These are phyloP conservation scores for Colletotrichum coccodes DNA, from an alignment of 2,329 filamentous ascomycete genomes.

Conservation along the genomic window DNA sequence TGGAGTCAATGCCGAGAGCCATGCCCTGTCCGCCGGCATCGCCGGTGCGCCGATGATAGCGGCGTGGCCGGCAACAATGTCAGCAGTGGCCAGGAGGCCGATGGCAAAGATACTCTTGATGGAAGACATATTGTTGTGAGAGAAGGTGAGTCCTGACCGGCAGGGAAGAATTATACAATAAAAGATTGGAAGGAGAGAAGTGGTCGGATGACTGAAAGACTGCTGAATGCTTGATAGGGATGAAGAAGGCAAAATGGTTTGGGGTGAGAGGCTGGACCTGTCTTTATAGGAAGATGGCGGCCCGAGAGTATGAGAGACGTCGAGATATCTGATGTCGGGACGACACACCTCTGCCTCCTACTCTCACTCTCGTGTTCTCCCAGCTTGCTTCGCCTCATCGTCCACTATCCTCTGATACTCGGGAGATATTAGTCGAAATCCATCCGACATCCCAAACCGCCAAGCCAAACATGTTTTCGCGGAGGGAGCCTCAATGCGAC, in stretches of 20 bases:
- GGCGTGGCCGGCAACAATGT: slow-evolving; percentile 69
- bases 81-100: slow-evolving; percentile 61
- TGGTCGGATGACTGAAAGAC: slow-evolving; percentile 9
- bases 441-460: slow-evolving; percentile 20
- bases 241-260: neutral
- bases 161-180: slow-evolving; percentile 31
- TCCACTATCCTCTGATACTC: neutral
- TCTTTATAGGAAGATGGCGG: slow-evolving; percentile 18
- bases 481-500: slow-evolving; percentile 11
- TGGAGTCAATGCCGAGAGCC: slow-evolving; percentile 60
- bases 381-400: neutral
- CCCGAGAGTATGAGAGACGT: neutral
- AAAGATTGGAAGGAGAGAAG: slow-evolving; percentile 28
- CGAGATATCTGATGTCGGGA: slow-evolving; percentile 24
- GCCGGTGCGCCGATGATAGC: slow-evolving; percentile 69
- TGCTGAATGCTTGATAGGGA: slow-evolving; percentile 22
- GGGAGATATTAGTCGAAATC: neutral
- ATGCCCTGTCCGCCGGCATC: slow-evolving; percentile 66
- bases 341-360: neutral
- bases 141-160: slow-evolving; percentile 31
- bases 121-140: slow-evolving; percentile 39
- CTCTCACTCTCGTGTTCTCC: neutral
- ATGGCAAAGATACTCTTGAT: slow-evolving; percentile 49
- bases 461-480: slow-evolving; percentile 28
- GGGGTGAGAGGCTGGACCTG: neutral